Conservation (phyloP, 2,329 filamentous ascomycete species). For the Diaporthe aspalathi region DNA sequence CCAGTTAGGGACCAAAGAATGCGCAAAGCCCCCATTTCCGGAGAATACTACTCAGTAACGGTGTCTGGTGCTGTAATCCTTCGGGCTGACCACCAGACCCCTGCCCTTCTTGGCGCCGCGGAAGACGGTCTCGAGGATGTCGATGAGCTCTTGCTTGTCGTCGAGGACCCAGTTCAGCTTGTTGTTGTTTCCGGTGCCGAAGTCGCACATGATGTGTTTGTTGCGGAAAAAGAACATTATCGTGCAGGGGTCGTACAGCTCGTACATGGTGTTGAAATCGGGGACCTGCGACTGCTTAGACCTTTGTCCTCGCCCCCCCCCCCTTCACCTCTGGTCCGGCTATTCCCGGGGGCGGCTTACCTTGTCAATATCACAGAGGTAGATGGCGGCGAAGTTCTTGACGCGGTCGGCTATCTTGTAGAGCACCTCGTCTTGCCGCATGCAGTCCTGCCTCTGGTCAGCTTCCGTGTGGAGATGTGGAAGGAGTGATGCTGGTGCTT, state of each 20-base stretch:
- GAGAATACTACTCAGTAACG: slow-evolving; percentile 62
- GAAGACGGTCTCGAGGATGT: slow-evolving; percentile 98
- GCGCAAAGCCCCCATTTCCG: not conserved
- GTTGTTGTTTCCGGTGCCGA: slow-evolving; percentile 98
- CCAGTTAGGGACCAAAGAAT: too few species aligned
- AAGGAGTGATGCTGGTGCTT: not conserved
- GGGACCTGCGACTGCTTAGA: slow-evolving; percentile 67
- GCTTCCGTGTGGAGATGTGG: not conserved
- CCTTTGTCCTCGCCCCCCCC: not conserved
- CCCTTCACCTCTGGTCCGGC: not conserved
- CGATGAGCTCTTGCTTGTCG: slow-evolving; percentile 98
- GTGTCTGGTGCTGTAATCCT: slow-evolving; percentile 79
- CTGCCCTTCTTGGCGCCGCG: slow-evolving; percentile 98
- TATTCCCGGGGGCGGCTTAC: too few species aligned
- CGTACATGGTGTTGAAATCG: slow-evolving; percentile 97
- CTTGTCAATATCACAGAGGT: slow-evolving; percentile 87
- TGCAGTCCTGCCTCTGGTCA: slow-evolving; percentile 73
- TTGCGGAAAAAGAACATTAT: slow-evolving; percentile 96
- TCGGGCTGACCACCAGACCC: slow-evolving; percentile 95
- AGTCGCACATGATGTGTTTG: slow-evolving; percentile 99
- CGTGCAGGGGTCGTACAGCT: slow-evolving; percentile 78
- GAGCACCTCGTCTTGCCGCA: slow-evolving; percentile 88
- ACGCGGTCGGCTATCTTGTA: slow-evolving; percentile 93
- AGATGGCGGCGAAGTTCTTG: slow-evolving; percentile 93
- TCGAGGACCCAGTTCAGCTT: slow-evolving; percentile 97